These are phyloP conservation scores for Globisporangium apiculatum DNA, from an alignment of 352 stramenopile genomes.

Conservation along the genomic window DNA sequence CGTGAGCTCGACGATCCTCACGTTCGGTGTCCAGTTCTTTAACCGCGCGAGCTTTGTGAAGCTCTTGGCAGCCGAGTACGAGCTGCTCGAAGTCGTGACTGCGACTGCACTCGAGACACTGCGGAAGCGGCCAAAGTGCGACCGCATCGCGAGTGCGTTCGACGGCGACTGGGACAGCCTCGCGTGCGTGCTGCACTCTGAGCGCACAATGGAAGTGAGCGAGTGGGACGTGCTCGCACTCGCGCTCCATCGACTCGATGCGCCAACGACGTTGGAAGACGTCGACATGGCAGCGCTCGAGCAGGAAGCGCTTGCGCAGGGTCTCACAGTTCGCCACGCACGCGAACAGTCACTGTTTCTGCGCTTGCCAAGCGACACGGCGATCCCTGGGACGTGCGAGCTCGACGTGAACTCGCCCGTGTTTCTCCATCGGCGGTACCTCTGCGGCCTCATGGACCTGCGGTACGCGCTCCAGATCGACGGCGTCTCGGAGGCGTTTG, in stretches of 20 bases:
- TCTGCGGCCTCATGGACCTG: constrained; percentile 94
- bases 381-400: constrained; percentile 52
- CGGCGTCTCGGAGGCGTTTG: constrained; percentile 90
- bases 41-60: constrained; percentile 97
- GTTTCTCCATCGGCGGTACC: constrained; percentile 93
- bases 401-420: constrained; percentile 86
- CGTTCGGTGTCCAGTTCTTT: constrained; percentile 97
- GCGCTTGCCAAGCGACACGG: constrained; percentile 40
- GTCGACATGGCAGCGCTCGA: constrained; percentile 41
- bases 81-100: constrained; percentile 66
- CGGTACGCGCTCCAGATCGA: constrained; percentile 97
- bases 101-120: constrained; percentile 66
- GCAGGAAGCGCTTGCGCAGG: constrained; percentile 31
- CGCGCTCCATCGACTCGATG: constrained; percentile 37
- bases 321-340: constrained; percentile 30
- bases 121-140: constrained; percentile 39
- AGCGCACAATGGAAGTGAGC: constrained; percentile 26
- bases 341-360: constrained; percentile 40
- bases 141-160: constrained; percentile 37
- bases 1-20: constrained; percentile 85
- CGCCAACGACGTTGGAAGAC: constrained; percentile 30
- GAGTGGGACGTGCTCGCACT: constrained; percentile 69
- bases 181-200: constrained; percentile 29
- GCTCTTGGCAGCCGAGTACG: constrained; percentile 64
- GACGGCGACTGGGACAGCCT: constrained; percentile 40